phyloP scores from a whole-genome alignment of 169 alveolate species.

The Eimeria maxima region DNA sequence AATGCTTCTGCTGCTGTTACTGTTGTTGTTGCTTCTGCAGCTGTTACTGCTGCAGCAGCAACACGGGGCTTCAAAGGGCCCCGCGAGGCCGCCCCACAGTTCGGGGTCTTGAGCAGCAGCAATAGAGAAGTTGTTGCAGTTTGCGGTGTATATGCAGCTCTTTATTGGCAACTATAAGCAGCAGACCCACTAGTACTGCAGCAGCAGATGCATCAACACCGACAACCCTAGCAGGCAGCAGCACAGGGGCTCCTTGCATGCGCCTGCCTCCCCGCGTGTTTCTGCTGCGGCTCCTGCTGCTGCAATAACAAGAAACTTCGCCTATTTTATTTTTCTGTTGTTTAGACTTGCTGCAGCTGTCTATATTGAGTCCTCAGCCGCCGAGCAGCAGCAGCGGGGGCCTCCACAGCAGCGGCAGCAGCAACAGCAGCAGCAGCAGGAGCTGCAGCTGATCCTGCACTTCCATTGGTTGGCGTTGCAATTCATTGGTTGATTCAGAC shows the following conservation, averaged over 20 bases:
- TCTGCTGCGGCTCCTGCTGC: background rate
- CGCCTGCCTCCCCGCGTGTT: background rate
- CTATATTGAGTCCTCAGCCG: background rate
- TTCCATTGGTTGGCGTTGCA: background rate
- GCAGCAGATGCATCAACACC: constrained; percentile 23
- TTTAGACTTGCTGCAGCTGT: background rate
- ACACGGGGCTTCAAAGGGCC: background rate
- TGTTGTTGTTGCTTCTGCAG: constrained; percentile 19
- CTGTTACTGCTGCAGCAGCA: constrained; percentile 3
- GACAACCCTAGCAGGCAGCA: background rate
- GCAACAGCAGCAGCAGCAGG: constrained; percentile 27
- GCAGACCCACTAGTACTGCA: background rate
- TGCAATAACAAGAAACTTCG: background rate
- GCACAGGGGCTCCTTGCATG: constrained; percentile 16
- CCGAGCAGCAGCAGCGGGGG: background rate
- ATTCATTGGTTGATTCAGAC: background rate
- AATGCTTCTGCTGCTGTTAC: background rate
- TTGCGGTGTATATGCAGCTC: background rate
- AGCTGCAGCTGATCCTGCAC: constrained; percentile 4
- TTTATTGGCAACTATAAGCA: background rate
- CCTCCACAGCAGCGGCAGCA: background rate
- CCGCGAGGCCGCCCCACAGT: constrained; percentile 10
- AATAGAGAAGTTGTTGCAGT: background rate
- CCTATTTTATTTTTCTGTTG: background rate
- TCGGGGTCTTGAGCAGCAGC: background rate